These are phyloP conservation scores for Metarhizium brunneum DNA, from an alignment of 2,329 filamentous ascomycete genomes.

Conservation along the genomic window DNA sequence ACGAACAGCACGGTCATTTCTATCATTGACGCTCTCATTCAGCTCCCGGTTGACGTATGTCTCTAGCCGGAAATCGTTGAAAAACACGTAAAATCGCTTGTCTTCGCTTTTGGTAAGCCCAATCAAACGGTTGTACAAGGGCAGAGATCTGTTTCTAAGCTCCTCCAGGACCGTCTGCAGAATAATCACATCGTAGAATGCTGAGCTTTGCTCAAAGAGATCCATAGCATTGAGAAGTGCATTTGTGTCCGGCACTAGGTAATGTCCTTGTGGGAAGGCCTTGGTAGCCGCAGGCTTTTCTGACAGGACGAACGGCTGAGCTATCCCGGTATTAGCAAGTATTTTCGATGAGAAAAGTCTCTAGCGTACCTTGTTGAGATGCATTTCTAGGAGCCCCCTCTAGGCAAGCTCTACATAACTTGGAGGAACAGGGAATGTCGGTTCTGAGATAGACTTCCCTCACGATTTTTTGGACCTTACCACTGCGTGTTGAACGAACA, in stretches of 20 bases:
- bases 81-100: constrained; percentile 97
- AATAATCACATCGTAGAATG: constrained; percentile 94
- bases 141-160: constrained; percentile 84
- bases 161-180: constrained; percentile 95
- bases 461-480: constrained; percentile 98
- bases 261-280: constrained; percentile 77
- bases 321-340: constrained; percentile 31
- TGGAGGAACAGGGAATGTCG: constrained; percentile 95
- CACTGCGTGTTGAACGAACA: constrained; percentile 85
- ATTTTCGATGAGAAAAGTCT: background rate
- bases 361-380: constrained; percentile 56
- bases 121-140: constrained; percentile 88
- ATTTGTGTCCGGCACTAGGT: constrained; percentile 93
- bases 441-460: constrained; percentile 90
- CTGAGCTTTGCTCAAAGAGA: constrained; percentile 82
- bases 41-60: constrained; percentile 69
- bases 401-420: constrained; percentile 70
- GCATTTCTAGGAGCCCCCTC: constrained; percentile 70
- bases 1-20: constrained; percentile 88
- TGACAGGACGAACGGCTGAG: constrained; percentile 76
- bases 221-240: constrained; percentile 94
- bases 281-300: constrained; percentile 79
- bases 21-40: constrained; percentile 88
- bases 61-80: constrained; percentile 94
- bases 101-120: constrained; percentile 89